Evolutionary conservation across 371 early-diverging fungal species (phyloP), one percentile per base, ranked within the genome.

Genomic region (Mortierella sp.): DNA sequence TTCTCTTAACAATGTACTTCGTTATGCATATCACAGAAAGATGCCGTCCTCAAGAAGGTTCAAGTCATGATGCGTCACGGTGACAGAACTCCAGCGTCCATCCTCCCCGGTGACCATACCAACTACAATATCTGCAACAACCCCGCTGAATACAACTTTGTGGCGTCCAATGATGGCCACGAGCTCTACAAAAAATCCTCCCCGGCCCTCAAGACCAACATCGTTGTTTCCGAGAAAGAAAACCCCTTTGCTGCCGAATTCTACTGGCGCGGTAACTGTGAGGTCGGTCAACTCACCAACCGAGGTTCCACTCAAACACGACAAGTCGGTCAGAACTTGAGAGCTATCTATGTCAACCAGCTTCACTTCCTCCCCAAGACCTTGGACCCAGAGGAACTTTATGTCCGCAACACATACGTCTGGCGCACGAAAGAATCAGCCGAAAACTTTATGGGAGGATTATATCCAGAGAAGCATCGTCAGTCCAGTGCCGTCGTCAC

Each of bases 401-500:
- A 76, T 26, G 54, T 80, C 15, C 60, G 86, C 9, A 76, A 76
- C 9, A 83, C 82, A 2, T 52, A 80, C 42, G 46, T 65, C 28
- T 79, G 80, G 82, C 81, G 87, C 27, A 87, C 87, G 0, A 61
- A 80, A n/a, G 72, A 79, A 47, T 81, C 86, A 12, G 84, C 79
- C 6, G 67, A 78, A 59, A 70, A 71, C 39, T 56, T 86, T 43
- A 24, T 87, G n/a, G 73, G 63, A 15, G 82, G 82, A 0, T 47
- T 86, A 14, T 86, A 79, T 64, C 83, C 86, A 6, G 19, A 43
- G 2, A 21, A 50, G 24, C 44, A 27, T 17, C 30, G 52, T 0
- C 6, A 26, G 15, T 17, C 24, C 44, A 1, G 17, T 8, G 49
- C 44, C 6, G 44, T 32, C 6, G 7, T 52, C 12, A 44, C 44